Conservation (phyloP, 2,329 filamentous ascomycete species). For the Ophiostoma angusticollis region DNA sequence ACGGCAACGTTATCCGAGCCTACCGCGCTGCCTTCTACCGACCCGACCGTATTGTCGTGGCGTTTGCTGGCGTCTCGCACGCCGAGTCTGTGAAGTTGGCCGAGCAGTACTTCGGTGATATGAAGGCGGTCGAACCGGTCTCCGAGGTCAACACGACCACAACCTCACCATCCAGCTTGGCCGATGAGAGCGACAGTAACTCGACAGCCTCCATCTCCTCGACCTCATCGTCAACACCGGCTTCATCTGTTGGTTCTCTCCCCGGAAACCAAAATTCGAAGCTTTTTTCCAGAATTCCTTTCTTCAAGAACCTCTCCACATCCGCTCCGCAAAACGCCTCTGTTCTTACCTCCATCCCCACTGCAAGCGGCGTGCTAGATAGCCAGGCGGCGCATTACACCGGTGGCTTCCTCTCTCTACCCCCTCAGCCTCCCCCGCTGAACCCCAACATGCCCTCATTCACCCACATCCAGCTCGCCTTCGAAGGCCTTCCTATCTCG, state of each 20-base stretch:
- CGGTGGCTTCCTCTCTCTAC: slow-evolving; percentile 80
- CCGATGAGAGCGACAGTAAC: slow-evolving; percentile 4
- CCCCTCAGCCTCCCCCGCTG: slow-evolving; percentile 61
- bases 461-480: slow-evolving; percentile 89
- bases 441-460: slow-evolving; percentile 69
- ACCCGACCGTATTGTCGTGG: slow-evolving; percentile 84
- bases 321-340: slow-evolving; percentile 52
- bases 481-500: slow-evolving; percentile 83
- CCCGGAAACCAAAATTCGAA: slow-evolving; percentile 39
- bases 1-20: slow-evolving; percentile 56
- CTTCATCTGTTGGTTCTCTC: slow-evolving; percentile 1
- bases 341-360: slow-evolving; percentile 33
- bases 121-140: slow-evolving; percentile 46
- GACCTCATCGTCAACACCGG: slow-evolving; percentile 18
- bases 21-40: slow-evolving; percentile 78
- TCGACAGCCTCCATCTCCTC: slow-evolving; percentile 22
- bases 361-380: slow-evolving; percentile 52
- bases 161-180: slow-evolving; percentile 16
- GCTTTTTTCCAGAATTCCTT: slow-evolving; percentile 61
- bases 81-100: slow-evolving; percentile 64
- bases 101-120: slow-evolving; percentile 82
- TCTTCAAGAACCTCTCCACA: slow-evolving; percentile 79
- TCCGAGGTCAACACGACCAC: slow-evolving; percentile 17
- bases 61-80: slow-evolving; percentile 86
- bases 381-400: slow-evolving; percentile 67